These are phyloP conservation scores for Globisporangium splendens DNA, from an alignment of 352 stramenopile genomes.

Conservation along the genomic window DNA sequence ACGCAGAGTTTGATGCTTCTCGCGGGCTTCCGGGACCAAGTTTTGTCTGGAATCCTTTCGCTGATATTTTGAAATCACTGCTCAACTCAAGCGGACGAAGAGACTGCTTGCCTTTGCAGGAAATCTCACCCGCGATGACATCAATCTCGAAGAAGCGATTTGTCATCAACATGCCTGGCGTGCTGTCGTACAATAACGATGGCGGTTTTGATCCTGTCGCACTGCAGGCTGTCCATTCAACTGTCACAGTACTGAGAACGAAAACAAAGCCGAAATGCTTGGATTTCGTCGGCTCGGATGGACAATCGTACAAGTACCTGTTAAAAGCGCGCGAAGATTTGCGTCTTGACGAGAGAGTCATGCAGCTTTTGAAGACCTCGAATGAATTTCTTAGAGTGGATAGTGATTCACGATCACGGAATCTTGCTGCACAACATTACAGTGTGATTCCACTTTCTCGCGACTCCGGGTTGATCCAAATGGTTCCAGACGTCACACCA, in stretches of 20 bases:
- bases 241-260: constrained; percentile 60
- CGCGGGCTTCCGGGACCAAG: constrained; percentile 13
- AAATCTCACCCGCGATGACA: constrained; percentile 68
- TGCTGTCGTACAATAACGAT: constrained; percentile 18
- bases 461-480: constrained; percentile 84
- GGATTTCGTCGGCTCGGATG: constrained; percentile 73
- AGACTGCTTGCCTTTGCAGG: constrained; percentile 54
- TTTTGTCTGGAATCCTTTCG: constrained; percentile 67
- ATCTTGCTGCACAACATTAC: constrained; percentile 61
- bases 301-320: constrained; percentile 70
- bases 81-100: constrained; percentile 32
- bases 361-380: constrained; percentile 81
- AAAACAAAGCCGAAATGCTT: constrained; percentile 88
- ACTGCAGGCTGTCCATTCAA: constrained; percentile 33
- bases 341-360: constrained; percentile 86
- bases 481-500: constrained; percentile 76
- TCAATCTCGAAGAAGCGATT: constrained; percentile 34
- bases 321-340: constrained; percentile 88
- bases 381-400: constrained; percentile 72
- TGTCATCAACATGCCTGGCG: constrained; percentile 57
- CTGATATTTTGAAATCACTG: constrained; percentile 66
- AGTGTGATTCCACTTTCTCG: constrained; percentile 75
- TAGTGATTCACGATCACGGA: constrained; percentile 29
- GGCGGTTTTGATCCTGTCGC: constrained; percentile 19
- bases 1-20: constrained; percentile 11